phyloP scores from a whole-genome alignment of 768 basidiomycete genomes.

The Auriscalpium microsporum region DNA sequence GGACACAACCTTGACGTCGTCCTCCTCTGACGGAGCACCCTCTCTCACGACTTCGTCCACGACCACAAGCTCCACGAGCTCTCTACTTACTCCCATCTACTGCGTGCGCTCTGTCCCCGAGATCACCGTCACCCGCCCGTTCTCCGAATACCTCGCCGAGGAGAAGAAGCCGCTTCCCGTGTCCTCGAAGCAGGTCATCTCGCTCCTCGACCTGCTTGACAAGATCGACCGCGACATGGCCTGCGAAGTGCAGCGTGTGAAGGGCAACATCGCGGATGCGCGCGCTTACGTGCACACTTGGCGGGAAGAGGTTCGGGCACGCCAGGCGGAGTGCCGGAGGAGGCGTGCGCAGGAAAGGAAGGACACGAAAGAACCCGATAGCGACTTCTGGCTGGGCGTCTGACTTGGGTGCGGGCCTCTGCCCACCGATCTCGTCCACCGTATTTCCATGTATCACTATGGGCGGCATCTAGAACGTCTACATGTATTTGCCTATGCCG shows the following conservation, averaged over 20 bases:
- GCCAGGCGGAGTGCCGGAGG: background rate
- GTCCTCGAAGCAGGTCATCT: slow-evolving; percentile 7
- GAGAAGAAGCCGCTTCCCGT: background rate
- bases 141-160: background rate
- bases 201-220: slow-evolving; percentile 11
- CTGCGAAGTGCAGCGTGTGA: slow-evolving; percentile 10
- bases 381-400: slow-evolving; percentile 5
- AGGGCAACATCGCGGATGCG: slow-evolving; percentile 11
- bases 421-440: too few relatives aligned
- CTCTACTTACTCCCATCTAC: background rate
- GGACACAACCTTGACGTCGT: background rate
- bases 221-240: slow-evolving; percentile 12
- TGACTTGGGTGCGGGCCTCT: background rate
- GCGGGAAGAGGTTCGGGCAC: slow-evolving; percentile 7
- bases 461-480: too few relatives aligned
- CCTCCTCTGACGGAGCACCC: background rate
- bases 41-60: background rate
- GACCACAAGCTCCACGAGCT: background rate
- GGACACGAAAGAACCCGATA: slow-evolving; percentile 4
- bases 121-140: slow-evolving; percentile 9
- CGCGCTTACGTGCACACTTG: slow-evolving; percentile 6
- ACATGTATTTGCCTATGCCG: too few relatives aligned
- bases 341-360: slow-evolving; percentile 4
- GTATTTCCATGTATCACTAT: too few relatives aligned
- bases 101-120: slow-evolving; percentile 8